Conservation (phyloP, 192 early-diverging fungal genomes). For the Backusella westeae region DNA sequence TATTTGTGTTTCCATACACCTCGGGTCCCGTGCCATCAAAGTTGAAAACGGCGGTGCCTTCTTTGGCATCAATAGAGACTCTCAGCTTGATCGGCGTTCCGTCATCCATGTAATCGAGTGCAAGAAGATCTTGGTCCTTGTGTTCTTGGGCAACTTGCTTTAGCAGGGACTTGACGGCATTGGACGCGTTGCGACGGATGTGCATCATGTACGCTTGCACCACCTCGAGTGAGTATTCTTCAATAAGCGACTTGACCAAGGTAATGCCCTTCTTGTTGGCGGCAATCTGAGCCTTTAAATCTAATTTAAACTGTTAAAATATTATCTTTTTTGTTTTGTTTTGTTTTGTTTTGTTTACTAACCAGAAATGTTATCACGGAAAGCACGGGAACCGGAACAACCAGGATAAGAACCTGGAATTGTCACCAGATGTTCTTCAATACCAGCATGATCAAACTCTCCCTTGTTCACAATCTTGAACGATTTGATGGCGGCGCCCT, state of each 20-base stretch:
- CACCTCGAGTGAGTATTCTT: conserved; percentile 78
- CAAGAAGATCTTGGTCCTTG: conserved; percentile 41
- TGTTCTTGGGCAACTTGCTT: conserved; percentile 49
- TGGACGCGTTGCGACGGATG: conserved; percentile 88
- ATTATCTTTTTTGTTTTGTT: neutral
- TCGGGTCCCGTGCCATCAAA: conserved; percentile 88
- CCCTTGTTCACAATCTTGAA: conserved; percentile 87
- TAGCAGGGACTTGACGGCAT: conserved; percentile 79
- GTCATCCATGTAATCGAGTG: conserved; percentile 90
- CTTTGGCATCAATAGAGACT: conserved; percentile 67
- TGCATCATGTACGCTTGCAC: conserved; percentile 96
- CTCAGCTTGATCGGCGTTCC: conserved; percentile 76
- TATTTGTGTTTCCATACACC: conserved; percentile 89
- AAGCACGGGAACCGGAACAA: conserved; percentile 86
- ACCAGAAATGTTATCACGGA: conserved; percentile 84
- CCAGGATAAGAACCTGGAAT: conserved; percentile 82
- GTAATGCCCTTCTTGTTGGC: conserved; percentile 93
- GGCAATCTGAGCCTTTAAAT: conserved; percentile 95
- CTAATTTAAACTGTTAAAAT: conserved; percentile 23
- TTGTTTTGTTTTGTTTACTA: neutral
- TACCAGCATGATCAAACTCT: conserved; percentile 79
- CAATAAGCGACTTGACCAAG: conserved; percentile 77
- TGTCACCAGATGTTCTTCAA: conserved; percentile 71
- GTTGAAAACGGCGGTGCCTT: conserved; percentile 87
- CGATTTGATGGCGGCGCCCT: conserved; percentile 88